These are phyloP conservation scores for Pythium periplocum DNA, from an alignment of 352 stramenopile genomes.

Conservation along the genomic window DNA sequence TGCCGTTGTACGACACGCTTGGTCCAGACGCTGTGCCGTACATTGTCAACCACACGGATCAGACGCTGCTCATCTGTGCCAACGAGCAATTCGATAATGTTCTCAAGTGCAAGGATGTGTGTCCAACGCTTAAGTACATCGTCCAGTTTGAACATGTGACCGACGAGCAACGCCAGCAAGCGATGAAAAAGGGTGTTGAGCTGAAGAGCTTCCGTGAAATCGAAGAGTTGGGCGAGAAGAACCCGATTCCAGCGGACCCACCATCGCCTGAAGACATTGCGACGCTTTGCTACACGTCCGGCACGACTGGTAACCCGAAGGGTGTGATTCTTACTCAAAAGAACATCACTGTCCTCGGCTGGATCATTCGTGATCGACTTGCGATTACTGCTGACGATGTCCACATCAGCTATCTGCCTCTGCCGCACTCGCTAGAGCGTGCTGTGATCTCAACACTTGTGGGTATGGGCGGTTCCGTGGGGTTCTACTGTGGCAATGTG, in stretches of 20 bases:
- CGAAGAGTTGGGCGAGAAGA: constrained; percentile 16
- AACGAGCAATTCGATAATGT: constrained; percentile 35
- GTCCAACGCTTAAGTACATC: constrained; percentile 28
- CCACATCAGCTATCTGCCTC: constrained; percentile 94
- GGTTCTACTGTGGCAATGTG: constrained; percentile 79
- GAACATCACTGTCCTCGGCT: constrained; percentile 30
- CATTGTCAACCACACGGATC: constrained; percentile 52
- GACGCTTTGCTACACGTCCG: constrained; percentile 91
- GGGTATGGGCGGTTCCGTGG: constrained; percentile 70
- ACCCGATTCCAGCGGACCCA: constrained; percentile 25
- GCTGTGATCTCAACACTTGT: constrained; percentile 80
- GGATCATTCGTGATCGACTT: constrained; percentile 18
- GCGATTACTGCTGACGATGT: constrained; percentile 50
- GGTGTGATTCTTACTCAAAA: constrained; percentile 90
- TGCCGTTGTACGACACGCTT: constrained; percentile 58
- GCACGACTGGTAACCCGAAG: constrained; percentile 93
- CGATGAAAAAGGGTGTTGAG: constrained; percentile 17
- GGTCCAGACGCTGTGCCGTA: constrained; percentile 38
- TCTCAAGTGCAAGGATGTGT: constrained; percentile 24
- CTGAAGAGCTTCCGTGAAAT: constrained; percentile 27
- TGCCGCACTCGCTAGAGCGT: constrained; percentile 95
- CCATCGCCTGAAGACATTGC: constrained; percentile 65
- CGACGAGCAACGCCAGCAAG: constrained; percentile 20
- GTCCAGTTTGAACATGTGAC: constrained; percentile 34
- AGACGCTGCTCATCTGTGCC: constrained; percentile 40